Evolutionary conservation across 148 eudicot genomes (phyloP).

Genomic region (Amaranthus cruentus): DNA sequence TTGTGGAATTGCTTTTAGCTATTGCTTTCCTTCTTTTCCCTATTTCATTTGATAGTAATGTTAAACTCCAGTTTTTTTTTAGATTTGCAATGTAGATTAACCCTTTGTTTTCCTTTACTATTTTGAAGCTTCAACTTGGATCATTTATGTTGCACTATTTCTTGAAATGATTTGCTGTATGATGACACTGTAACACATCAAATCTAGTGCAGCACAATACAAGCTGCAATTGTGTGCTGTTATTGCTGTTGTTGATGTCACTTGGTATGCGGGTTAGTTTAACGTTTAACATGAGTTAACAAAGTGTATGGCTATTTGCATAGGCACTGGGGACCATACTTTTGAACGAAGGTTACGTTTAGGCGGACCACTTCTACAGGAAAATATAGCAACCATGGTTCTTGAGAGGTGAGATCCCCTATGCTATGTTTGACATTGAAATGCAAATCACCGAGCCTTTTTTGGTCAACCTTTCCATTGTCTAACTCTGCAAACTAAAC

Average conservation of each 20-base stretch:
- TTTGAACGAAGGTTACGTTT: slow-evolving; percentile 92
- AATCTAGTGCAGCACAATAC: neutral
- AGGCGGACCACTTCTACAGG: slow-evolving; percentile 84
- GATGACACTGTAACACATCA: neutral
- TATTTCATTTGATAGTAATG: neutral
- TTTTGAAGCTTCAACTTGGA: neutral
- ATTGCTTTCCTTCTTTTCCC: neutral
- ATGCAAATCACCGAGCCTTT: neutral
- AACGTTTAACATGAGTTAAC: slow-evolving; percentile 4
- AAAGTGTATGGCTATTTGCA: slow-evolving; percentile 16
- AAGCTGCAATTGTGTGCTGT: neutral
- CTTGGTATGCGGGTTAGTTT: slow-evolving; percentile 11
- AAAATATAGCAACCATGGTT: slow-evolving; percentile 97
- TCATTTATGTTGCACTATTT: neutral
- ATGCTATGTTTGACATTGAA: neutral
- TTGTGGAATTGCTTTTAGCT: slow-evolving; percentile 1
- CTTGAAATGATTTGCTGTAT: neutral
- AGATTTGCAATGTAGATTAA: neutral
- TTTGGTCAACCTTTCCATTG: neutral
- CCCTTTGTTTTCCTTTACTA: neutral
- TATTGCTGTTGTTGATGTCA: neutral
- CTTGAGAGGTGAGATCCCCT: slow-evolving; percentile 74
- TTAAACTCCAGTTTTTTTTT: neutral
- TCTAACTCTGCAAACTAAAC: neutral
- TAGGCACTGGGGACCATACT: slow-evolving; percentile 97